Base-by-base conservation (phyloP, 768 basidiomycete species). In the Termitomyces sp. region DNA sequence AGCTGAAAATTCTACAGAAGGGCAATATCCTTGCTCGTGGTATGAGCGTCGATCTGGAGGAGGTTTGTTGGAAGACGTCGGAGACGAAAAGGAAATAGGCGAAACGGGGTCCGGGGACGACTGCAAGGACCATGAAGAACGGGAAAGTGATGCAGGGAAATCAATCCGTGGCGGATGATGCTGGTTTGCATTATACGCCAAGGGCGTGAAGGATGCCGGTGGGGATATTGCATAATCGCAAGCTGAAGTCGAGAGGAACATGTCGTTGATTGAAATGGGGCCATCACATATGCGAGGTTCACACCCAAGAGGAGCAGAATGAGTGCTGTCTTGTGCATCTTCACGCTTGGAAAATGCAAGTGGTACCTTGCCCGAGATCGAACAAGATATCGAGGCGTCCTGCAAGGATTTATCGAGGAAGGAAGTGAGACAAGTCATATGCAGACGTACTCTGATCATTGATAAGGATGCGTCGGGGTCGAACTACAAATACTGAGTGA, bases 51-150 rank as follows among this genome's bases (percentile, higher is more conserved):
- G 54, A 33, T 39, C 8, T 24, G 58, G 60, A 44, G 55, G 46
- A 55, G 62, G 59, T 24, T 51, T 39, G 52, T 60, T 51, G 56
- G 68, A 70, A 18, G 67, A 70, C 6, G 65, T 58, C 13, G 70
- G 71, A 13, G 70, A 72, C 13, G 69, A 62, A 54, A 71, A 61
- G 20, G 50, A 47, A 22, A 64, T 61, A 20, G 62, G 57, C n/a
- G 62, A 61, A 24, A 61, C 50, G 33, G 39, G 31, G 37, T 57
- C 55, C 7, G 59, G 42, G 15, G 60, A 61, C 42, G 57, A 34
- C 29, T 50, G 31, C 41, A 56, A 47, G 18, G 58, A 57, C 47
- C 28, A 51, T 6, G 59, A 54, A 47, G 55, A 41, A 26, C 18
- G n/a, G 33, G 56, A 60, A 26, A 39, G 48, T 42, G 60, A 54